Conservation (phyloP, 768 basidiomycete species). For the Cytidiella melzeri region DNA sequence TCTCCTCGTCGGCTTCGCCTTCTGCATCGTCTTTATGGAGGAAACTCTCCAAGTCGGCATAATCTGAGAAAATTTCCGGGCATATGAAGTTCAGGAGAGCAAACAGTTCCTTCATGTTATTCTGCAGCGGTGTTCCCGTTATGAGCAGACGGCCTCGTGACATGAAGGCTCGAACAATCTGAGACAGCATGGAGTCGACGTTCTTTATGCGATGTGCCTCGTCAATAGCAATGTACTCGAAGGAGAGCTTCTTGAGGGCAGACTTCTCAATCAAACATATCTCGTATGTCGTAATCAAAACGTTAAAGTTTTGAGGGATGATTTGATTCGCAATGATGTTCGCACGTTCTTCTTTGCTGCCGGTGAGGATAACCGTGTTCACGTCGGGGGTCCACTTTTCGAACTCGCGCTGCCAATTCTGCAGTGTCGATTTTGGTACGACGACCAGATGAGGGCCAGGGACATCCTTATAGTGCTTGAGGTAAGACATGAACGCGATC, state of each 20-base stretch:
- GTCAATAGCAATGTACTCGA: conserved; percentile 97
- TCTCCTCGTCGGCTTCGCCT: conserved; percentile 68
- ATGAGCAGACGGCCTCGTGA: conserved; percentile 89
- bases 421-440: conserved; percentile 96
- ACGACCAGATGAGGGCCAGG: conserved; percentile 89
- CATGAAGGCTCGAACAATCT: conserved; percentile 89
- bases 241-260: conserved; percentile 90
- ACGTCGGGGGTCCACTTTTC: conserved; percentile 87
- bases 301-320: conserved; percentile 84
- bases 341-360: conserved; percentile 84
- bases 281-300: conserved; percentile 95
- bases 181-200: conserved; percentile 90
- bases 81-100: conserved; percentile 92
- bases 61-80: conserved; percentile 91
- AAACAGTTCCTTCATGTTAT: conserved; percentile 94
- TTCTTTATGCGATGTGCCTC: conserved; percentile 99
- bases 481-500: conserved; percentile 93
- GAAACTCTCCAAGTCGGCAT: conserved; percentile 89
- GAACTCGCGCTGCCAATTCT: conserved; percentile 97
- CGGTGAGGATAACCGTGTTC: conserved; percentile 74
- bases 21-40: conserved; percentile 79
- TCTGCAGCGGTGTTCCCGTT: conserved; percentile 95
- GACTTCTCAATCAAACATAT: conserved; percentile 93
- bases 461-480: conserved; percentile 75
- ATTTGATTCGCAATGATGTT: conserved; percentile 74